Percentiles rank a stretch among this genome's conserved stretches.
Evolutionary conservation across 2,329 filamentous ascomycete species (phyloP).

Genomic region (Fusarium sacchari): DNA sequence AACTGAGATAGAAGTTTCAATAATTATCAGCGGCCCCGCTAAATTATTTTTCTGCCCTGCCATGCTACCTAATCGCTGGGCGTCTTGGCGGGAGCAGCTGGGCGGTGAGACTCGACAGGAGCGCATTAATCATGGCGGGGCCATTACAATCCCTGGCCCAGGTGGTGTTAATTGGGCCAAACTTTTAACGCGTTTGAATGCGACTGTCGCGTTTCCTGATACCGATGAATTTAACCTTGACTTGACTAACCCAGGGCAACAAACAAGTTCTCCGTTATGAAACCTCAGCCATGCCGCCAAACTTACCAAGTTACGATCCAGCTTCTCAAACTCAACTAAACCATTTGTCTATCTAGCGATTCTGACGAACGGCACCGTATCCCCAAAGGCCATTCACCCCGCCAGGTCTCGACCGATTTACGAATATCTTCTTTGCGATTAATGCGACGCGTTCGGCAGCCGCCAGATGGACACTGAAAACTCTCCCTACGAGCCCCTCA

Average conservation of each 20-base stretch:
- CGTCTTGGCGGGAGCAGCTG: not conserved
- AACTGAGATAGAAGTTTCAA: slow-evolving; percentile 16
- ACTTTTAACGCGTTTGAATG: slow-evolving; percentile 33
- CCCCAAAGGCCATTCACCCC: not conserved
- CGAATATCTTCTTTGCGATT: not conserved
- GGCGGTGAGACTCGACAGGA: slow-evolving; percentile 19
- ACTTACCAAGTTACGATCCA: not conserved
- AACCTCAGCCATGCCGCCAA: not conserved
- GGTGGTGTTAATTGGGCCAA: slow-evolving; percentile 26
- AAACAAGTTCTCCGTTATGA: slow-evolving; percentile 3
- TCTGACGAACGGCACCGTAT: not conserved
- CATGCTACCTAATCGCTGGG: not conserved
- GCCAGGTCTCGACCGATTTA: slow-evolving; percentile 4
- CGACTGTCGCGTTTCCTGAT: slow-evolving; percentile 33
- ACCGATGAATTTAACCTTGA: slow-evolving; percentile 14
- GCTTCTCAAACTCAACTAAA: not conserved
- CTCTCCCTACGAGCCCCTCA: slow-evolving; percentile 9
- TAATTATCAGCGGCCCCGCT: not conserved
- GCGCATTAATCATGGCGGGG: slow-evolving; percentile 1
- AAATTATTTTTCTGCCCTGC: slow-evolving; percentile 47
- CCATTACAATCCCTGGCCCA: not conserved
- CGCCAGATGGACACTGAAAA: slow-evolving; percentile 29
- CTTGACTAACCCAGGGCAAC: not conserved
- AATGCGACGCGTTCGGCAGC: slow-evolving; percentile 3
- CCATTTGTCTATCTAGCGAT: not conserved